Conservation (phyloP, 2,329 filamentous ascomycete species). For the Dactylellina haptotyla region DNA sequence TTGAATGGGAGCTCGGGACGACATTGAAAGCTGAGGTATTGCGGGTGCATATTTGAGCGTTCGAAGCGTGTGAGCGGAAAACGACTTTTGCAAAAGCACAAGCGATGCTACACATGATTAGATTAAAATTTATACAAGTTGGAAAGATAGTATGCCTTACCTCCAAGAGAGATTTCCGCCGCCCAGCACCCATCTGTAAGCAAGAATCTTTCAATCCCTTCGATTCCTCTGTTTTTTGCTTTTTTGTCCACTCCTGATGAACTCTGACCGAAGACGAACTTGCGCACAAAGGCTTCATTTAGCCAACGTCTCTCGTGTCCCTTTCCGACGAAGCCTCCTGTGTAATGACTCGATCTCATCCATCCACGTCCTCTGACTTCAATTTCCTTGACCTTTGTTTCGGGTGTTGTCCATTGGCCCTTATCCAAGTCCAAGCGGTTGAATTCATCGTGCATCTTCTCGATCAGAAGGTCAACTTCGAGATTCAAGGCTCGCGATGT, state of each 20-base stretch:
- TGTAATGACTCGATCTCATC: slow-evolving; percentile 47
- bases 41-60: slow-evolving; percentile 50
- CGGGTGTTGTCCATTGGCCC: slow-evolving; percentile 36
- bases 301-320: slow-evolving; percentile 49
- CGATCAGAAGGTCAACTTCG: slow-evolving; percentile 51
- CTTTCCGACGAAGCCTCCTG: slow-evolving; percentile 45
- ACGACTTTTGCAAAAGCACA: slow-evolving; percentile 50
- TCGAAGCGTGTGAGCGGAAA: slow-evolving; percentile 48
- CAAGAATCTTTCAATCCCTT: slow-evolving; percentile 47
- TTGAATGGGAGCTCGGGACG: slow-evolving; percentile 29
- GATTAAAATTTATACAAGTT: background rate
- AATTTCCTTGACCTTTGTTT: slow-evolving; percentile 50
- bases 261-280: slow-evolving; percentile 50
- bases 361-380: slow-evolving; percentile 46
- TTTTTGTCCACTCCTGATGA: slow-evolving; percentile 25
- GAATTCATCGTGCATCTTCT: slow-evolving; percentile 52
- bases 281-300: slow-evolving; percentile 39
- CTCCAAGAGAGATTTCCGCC: slow-evolving; percentile 50
- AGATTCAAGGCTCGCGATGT: slow-evolving; percentile 36
- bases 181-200: slow-evolving; percentile 53
- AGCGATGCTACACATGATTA: slow-evolving; percentile 37
- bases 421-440: slow-evolving; percentile 43
- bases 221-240: slow-evolving; percentile 36
- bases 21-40: slow-evolving; percentile 52
- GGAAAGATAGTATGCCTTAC: slow-evolving; percentile 17